Evolutionary conservation across 768 basidiomycete species (phyloP).

Genomic region (Kwoniella newhampshirensis): DNA sequence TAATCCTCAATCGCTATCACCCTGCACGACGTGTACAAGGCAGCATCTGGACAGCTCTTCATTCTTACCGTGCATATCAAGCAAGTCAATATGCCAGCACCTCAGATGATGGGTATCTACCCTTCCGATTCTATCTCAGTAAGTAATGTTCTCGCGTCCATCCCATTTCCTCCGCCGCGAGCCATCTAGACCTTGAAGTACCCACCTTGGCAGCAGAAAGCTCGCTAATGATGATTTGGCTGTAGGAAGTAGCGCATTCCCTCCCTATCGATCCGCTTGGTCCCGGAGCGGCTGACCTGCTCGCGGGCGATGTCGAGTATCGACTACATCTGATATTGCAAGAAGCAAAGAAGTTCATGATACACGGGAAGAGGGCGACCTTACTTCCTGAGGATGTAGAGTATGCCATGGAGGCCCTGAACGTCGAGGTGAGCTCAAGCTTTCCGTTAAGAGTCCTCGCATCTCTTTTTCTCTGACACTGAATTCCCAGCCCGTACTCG

Average conservation of each 20-base stretch:
- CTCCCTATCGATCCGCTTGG: constrained; percentile 72
- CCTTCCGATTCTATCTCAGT: constrained; percentile 40
- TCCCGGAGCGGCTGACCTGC: constrained; percentile 73
- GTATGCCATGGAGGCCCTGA: constrained; percentile 86
- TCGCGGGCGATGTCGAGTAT: constrained; percentile 97
- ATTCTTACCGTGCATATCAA: background rate
- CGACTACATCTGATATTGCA: constrained; percentile 84
- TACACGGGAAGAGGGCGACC: constrained; percentile 85
- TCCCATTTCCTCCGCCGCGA: background rate
- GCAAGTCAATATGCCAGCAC: constrained; percentile 30
- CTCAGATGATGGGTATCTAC: constrained; percentile 41
- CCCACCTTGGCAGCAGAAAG: background rate
- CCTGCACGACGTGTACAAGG: too few species aligned
- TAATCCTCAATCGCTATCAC: background rate
- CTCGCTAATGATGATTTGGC: too few species aligned
- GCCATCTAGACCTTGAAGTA: background rate
- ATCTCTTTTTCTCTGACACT: background rate
- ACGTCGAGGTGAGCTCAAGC: constrained; percentile 66
- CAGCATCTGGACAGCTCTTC: too few species aligned
- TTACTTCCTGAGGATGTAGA: constrained; percentile 88
- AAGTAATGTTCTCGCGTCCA: constrained; percentile 10
- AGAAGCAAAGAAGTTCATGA: constrained; percentile 97
- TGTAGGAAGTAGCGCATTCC: constrained; percentile 86
- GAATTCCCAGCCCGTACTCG: constrained; percentile 65
- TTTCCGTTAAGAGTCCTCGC: too few species aligned